Evolutionary conservation across 2,329 filamentous ascomycete species (phyloP).

Genomic region (Aspergillus hiratsukae): DNA sequence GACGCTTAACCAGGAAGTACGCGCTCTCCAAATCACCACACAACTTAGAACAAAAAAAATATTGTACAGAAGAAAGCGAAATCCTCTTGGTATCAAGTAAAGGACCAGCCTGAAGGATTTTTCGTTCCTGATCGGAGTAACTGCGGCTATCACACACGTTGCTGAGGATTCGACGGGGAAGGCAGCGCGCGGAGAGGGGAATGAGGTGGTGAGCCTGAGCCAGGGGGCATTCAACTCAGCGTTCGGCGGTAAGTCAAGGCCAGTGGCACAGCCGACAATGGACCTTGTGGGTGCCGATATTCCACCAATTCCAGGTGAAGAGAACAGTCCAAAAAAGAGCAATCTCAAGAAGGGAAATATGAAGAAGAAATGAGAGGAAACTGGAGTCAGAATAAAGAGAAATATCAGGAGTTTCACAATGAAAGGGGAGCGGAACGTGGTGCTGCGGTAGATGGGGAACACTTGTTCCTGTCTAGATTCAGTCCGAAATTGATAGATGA

Average conservation of each 20-base stretch:
- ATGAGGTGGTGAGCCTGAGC: constrained; percentile 6
- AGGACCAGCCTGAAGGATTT: constrained; percentile 17
- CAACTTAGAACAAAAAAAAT: constrained; percentile 6
- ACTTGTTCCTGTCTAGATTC: neutral
- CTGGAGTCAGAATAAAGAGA: constrained; percentile 1
- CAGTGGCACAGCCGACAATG: neutral
- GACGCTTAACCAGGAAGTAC: constrained; percentile 18
- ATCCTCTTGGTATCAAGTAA: constrained; percentile 8
- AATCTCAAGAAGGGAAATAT: constrained; percentile 1
- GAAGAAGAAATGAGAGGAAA: neutral
- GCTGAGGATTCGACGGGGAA: neutral
- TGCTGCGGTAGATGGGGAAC: neutral
- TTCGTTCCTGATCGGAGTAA: neutral
- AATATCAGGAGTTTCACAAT: neutral
- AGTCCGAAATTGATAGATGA: neutral
- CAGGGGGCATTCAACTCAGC: neutral
- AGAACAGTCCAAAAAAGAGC: neutral
- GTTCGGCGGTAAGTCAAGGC: neutral
- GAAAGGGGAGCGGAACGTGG: neutral
- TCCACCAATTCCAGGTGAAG: neutral
- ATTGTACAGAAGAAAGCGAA: constrained; percentile 2
- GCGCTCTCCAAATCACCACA: constrained; percentile 17
- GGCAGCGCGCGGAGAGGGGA: constrained; percentile 6
- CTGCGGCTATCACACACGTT: neutral
- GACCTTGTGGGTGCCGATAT: neutral